These are phyloP conservation scores for Achaetomiella virescens DNA, from an alignment of 495 filamentous ascomycete species.

Conservation along the genomic window DNA sequence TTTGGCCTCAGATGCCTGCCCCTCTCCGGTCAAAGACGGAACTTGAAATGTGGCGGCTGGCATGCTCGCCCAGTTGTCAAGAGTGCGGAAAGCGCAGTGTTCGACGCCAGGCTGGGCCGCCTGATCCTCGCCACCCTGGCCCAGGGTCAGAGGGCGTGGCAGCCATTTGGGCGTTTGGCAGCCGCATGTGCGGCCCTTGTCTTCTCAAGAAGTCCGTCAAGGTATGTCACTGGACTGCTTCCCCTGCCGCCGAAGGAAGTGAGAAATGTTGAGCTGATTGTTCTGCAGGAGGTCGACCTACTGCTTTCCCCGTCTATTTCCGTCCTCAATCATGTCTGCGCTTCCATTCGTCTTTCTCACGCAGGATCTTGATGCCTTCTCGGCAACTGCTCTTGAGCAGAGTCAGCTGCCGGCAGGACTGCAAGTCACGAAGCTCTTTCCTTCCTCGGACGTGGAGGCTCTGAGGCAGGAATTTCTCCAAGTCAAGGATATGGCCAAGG, in stretches of 20 bases:
- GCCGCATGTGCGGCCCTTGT: slow-evolving; percentile 57
- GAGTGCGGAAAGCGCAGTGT: slow-evolving; percentile 39
- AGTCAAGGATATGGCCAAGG: slow-evolving; percentile 52
- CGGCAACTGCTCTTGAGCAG: slow-evolving; percentile 45
- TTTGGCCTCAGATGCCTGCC: slow-evolving; percentile 49
- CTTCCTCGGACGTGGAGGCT: slow-evolving; percentile 47
- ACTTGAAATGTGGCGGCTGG: slow-evolving; percentile 58
- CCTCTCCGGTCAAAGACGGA: slow-evolving; percentile 51
- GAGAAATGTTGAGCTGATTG: slow-evolving; percentile 11
- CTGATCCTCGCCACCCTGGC: slow-evolving; percentile 43
- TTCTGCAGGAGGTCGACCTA: slow-evolving; percentile 57
- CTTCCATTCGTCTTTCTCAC: slow-evolving; percentile 62
- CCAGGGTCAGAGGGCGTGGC: slow-evolving; percentile 48
- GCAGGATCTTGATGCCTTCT: slow-evolving; percentile 48
- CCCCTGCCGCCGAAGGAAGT: background rate
- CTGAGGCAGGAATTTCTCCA: slow-evolving; percentile 52
- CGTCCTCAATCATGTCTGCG: slow-evolving; percentile 52
- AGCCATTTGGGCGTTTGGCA: slow-evolving; percentile 59
- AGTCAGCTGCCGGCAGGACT: slow-evolving; percentile 38
- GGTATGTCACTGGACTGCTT: slow-evolving; percentile 37
- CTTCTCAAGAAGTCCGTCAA: slow-evolving; percentile 51
- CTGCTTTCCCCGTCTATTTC: slow-evolving; percentile 51
- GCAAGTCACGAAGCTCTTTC: slow-evolving; percentile 56
- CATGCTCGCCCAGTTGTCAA: slow-evolving; percentile 48
- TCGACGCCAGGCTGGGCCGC: slow-evolving; percentile 7